Evolutionary conservation across 768 basidiomycete genomes (phyloP).

Genomic region (Agaricus sinodeliciosus): DNA sequence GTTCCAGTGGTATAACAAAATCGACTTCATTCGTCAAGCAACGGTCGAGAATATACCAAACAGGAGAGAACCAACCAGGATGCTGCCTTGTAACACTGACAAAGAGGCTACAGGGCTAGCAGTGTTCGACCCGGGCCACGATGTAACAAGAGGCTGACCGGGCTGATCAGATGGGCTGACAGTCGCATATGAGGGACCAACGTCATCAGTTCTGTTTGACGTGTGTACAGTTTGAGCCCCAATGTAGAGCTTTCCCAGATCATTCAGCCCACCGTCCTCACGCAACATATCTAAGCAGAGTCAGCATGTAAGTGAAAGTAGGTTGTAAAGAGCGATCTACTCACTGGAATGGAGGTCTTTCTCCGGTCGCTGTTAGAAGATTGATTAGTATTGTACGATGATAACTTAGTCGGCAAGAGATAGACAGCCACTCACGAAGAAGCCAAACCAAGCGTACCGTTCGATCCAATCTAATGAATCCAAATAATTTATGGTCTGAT

Average conservation of each 20-base stretch:
- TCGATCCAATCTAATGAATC: constrained; percentile 52
- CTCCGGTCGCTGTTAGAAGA: constrained; percentile 30
- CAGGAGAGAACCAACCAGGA: background rate
- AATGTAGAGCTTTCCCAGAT: constrained; percentile 38
- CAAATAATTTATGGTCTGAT: constrained; percentile 49
- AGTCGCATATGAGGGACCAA: constrained; percentile 24
- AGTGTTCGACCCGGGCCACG: constrained; percentile 22
- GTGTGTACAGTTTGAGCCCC: constrained; percentile 40
- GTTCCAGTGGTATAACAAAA: no score
- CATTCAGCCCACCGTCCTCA: constrained; percentile 37
- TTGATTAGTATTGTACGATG: background rate
- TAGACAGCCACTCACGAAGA: constrained; percentile 27
- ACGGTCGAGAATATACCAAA: background rate
- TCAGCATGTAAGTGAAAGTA: constrained; percentile 1
- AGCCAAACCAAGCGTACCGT: constrained; percentile 62
- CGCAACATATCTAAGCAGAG: constrained; percentile 31
- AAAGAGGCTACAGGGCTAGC: constrained; percentile 12
- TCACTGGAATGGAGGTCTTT: constrained; percentile 35
- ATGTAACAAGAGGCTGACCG: constrained; percentile 28
- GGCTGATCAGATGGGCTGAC: constrained; percentile 30
- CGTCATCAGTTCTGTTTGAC: constrained; percentile 20
- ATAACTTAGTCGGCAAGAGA: constrained; percentile 4
- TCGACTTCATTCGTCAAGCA: background rate
- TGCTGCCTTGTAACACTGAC: background rate
- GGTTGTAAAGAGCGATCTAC: constrained; percentile 10